Percentiles rank a stretch among this genome's conserved stretches.
Evolutionary conservation across 2,329 filamentous ascomycete genomes (phyloP).

Genomic region (Tolypocladium inflatum): DNA sequence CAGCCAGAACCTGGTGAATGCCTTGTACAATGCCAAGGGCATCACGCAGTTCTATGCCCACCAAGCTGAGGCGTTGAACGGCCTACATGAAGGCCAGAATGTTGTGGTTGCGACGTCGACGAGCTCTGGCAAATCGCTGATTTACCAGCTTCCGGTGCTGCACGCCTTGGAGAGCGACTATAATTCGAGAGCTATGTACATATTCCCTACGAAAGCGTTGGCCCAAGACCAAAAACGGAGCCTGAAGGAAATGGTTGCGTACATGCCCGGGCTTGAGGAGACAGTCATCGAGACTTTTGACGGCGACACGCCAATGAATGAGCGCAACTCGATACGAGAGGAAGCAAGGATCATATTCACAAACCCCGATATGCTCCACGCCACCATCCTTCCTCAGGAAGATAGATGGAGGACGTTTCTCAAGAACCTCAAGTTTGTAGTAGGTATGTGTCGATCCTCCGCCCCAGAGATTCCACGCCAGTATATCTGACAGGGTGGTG

Average conservation of each 20-base stretch:
- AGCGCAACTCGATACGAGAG: constrained; percentile 72
- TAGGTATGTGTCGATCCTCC: constrained; percentile 34
- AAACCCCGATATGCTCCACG: constrained; percentile 95
- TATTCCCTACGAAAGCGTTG: constrained; percentile 94
- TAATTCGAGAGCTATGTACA: constrained; percentile 83
- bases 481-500: not conserved
- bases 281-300: constrained; percentile 88
- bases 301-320: constrained; percentile 79
- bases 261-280: constrained; percentile 68
- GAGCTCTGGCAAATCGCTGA: constrained; percentile 94
- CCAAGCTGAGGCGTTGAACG: constrained; percentile 89
- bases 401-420: constrained; percentile 80
- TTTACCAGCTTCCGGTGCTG: constrained; percentile 90
- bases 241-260: constrained; percentile 73
- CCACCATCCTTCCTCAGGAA: constrained; percentile 88
- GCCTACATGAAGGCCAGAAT: constrained; percentile 69
- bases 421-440: constrained; percentile 83
- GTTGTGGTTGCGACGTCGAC: constrained; percentile 94
- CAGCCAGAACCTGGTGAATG: constrained; percentile 90
- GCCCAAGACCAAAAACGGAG: constrained; percentile 91
- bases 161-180: constrained; percentile 73
- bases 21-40: constrained; percentile 81
- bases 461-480: no score
- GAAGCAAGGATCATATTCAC: constrained; percentile 92
- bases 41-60: constrained; percentile 86